Conservation (phyloP, 73 alveolate genomes). For the Urostyla sp. region DNA sequence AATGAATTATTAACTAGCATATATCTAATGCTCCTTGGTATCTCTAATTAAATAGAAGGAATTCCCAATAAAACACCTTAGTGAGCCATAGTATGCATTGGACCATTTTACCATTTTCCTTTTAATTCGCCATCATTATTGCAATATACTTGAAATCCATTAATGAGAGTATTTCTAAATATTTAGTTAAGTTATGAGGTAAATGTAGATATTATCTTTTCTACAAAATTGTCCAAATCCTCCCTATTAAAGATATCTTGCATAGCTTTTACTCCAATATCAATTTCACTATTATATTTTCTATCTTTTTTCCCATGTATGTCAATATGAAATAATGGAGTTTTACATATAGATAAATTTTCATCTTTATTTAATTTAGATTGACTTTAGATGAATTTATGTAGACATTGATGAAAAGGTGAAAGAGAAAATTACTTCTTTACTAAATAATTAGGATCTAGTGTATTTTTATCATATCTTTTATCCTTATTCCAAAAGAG, state of each 20-base stretch:
- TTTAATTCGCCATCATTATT: neutral
- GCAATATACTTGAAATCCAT: neutral
- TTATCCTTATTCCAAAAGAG: neutral
- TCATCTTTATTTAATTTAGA: neutral
- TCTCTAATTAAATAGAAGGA: neutral
- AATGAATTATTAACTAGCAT: neutral
- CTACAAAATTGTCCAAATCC: neutral
- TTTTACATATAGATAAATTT: too few species aligned
- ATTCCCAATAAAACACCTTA: neutral
- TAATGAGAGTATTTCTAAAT: neutral
- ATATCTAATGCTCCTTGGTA: neutral
- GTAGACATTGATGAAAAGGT: conserved; percentile 3
- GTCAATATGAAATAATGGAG: neutral
- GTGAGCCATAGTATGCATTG: neutral
- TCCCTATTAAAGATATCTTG: neutral
- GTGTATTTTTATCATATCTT: neutral
- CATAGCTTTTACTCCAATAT: neutral
- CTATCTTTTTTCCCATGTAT: conserved; percentile 12
- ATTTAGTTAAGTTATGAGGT: neutral
- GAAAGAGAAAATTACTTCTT: neutral
- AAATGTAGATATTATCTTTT: neutral
- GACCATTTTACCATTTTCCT: neutral
- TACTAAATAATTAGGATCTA: conserved; percentile 2
- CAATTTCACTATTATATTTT: neutral
- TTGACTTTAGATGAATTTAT: neutral